Percentiles rank a stretch among this genome's conserved stretches.
Evolutionary conservation across 495 filamentous ascomycete species (phyloP).

Genomic region (Trichoderma erinaceum): DNA sequence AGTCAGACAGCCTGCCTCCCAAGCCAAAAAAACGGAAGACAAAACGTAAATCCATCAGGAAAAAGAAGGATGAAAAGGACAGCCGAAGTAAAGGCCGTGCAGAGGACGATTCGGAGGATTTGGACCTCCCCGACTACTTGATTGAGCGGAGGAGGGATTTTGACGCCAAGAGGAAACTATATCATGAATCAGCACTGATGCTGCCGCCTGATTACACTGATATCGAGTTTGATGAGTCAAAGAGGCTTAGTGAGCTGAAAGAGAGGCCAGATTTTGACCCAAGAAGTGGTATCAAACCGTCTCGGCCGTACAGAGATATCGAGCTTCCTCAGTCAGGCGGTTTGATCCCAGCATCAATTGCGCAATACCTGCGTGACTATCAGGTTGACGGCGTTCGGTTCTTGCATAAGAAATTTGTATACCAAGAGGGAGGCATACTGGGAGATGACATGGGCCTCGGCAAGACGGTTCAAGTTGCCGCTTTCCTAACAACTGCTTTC

Average conservation of each 20-base stretch:
- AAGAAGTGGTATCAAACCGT: slow-evolving; percentile 49
- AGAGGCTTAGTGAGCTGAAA: slow-evolving; percentile 52
- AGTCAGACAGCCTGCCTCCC: slow-evolving; percentile 30
- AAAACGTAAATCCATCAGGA: slow-evolving; percentile 24
- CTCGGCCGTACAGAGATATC: slow-evolving; percentile 66
- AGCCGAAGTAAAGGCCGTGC: slow-evolving; percentile 16
- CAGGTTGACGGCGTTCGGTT: slow-evolving; percentile 83
- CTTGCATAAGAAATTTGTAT: slow-evolving; percentile 83
- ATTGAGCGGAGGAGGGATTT: slow-evolving; percentile 51
- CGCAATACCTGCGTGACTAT: slow-evolving; percentile 88
- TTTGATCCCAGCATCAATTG: slow-evolving; percentile 81
- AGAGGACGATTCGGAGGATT: slow-evolving; percentile 27
- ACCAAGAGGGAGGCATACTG: slow-evolving; percentile 84
- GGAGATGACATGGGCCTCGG: slow-evolving; percentile 97
- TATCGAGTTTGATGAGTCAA: slow-evolving; percentile 84
- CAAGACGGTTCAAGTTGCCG: slow-evolving; percentile 95
- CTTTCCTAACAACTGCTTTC: slow-evolving; percentile 87
- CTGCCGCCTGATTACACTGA: slow-evolving; percentile 76
- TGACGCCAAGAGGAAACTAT: slow-evolving; percentile 47
- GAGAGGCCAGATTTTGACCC: slow-evolving; percentile 64
- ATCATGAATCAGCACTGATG: slow-evolving; percentile 63
- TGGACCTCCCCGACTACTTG: slow-evolving; percentile 41
- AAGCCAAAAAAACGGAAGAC: slow-evolving; percentile 31
- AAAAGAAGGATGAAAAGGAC: slow-evolving; percentile 21
- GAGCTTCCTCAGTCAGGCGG: slow-evolving; percentile 69